Evolutionary conservation across 1,139 yeast species (phyloP).

Genomic region (Saccharomyces hybrid): DNA sequence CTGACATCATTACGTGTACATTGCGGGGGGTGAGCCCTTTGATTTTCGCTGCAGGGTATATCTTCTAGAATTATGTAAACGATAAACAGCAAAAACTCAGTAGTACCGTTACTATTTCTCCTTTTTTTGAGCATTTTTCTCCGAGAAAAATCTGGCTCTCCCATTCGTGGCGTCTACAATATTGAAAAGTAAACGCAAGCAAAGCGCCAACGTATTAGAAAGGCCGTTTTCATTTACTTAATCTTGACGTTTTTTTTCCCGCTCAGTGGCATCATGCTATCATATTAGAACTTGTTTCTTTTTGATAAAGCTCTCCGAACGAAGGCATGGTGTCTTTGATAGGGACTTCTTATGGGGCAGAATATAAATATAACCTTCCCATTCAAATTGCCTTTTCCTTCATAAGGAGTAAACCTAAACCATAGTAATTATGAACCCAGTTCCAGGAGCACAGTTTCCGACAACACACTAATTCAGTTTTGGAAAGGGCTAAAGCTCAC

Average conservation of each 20-base stretch:
- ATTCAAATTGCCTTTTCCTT: background rate
- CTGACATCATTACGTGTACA: background rate
- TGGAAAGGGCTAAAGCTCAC: background rate
- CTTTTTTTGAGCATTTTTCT: background rate
- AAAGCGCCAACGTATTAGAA: background rate
- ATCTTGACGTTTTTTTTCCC: background rate
- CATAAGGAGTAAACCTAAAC: background rate
- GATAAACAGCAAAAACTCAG: background rate
- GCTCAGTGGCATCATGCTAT: background rate
- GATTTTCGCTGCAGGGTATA: background rate
- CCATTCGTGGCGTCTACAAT: background rate
- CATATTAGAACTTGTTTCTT: background rate
- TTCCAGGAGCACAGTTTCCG: background rate
- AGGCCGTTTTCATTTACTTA: background rate
- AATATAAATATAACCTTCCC: background rate
- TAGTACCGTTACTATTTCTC: background rate
- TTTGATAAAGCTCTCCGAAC: background rate
- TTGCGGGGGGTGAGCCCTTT: background rate
- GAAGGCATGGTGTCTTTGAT: background rate
- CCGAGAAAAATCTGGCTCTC: background rate
- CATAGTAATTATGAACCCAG: background rate
- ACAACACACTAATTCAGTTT: background rate
- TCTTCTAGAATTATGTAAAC: background rate
- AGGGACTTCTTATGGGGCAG: background rate
- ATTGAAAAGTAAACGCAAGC: background rate